Evolutionary conservation across 768 basidiomycete species (phyloP), one percentile per base, ranked within the genome.

Genomic region (Hericium coralloides): DNA sequence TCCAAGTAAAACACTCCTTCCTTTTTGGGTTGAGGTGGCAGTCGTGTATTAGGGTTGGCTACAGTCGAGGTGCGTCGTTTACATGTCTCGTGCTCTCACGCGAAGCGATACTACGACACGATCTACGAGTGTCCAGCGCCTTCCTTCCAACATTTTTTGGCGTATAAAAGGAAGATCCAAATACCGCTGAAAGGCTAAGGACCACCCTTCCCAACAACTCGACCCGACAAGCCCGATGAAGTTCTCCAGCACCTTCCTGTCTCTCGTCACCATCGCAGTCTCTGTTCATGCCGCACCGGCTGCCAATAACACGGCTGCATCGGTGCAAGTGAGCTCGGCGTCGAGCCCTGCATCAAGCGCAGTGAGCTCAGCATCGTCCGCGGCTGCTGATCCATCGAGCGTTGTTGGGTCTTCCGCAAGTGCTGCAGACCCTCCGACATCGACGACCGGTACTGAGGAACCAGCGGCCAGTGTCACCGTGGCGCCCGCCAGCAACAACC

Each of bases 401-500:
- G n/a, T 18, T 20, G 56, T 23, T 12, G 37, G 38, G 17, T 38
- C 55, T 20, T 15, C 26, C 4, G 20, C 38, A 17, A 51, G 41
- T 12, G 9, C 52, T 38, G 8, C 37, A 9, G 22, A 18, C 8
- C 12, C 26, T n/a, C 15, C 41, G 12, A 58, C 43, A 3, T n/a
- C 43, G n/a, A 45, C 43, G 12, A 15, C 15, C 3, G 43, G 9
- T 9, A 17, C 20, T 17, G 17, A 17, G 18, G 43, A 45, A 17
- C n/a, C 43, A 12, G n/a, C 43, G 43, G 31, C 57, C 15, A 60
- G 52, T 36, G 59, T 53, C 20, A 68, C 66, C 12, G 66, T 65
- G 26, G 51, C 60, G 1, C 61, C 60, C 6, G 63, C 66, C 22
- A 66, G 65, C 52, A 61, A 65, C 55, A 59, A 70, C 53, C 65